These are phyloP conservation scores for Candida rishiriensis DNA, from an alignment of 805 yeast species.

Conservation along the genomic window DNA sequence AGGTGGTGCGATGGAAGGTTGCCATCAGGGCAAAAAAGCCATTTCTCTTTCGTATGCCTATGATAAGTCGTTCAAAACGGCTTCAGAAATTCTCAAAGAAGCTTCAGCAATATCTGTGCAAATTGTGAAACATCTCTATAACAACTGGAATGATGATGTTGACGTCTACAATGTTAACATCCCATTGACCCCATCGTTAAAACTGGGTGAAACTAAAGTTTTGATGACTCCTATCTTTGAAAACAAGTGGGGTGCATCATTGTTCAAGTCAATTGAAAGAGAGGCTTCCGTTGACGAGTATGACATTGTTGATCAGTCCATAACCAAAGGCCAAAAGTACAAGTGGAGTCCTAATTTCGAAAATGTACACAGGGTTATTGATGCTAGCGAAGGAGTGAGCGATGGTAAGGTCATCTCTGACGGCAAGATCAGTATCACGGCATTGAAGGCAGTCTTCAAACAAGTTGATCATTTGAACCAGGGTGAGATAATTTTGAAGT, in stretches of 20 bases:
- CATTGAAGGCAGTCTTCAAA: conserved; percentile 66
- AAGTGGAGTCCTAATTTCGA: conserved; percentile 84
- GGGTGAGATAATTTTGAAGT: conserved; percentile 57
- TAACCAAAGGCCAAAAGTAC: conserved; percentile 44
- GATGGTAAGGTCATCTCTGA: conserved; percentile 70
- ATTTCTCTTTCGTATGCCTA: conserved; percentile 89
- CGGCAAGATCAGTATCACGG: conserved; percentile 63
- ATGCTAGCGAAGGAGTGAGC: conserved; percentile 39
- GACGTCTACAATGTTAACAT: conserved; percentile 83
- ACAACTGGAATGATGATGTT: conserved; percentile 51
- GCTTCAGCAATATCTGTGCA: conserved; percentile 69
- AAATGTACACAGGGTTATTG: conserved; percentile 52
- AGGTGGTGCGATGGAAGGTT: conserved; percentile 96
- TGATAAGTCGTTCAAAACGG: conserved; percentile 43
- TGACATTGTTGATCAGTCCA: conserved; percentile 48
- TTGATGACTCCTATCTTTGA: conserved; percentile 74
- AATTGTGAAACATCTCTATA: conserved; percentile 53
- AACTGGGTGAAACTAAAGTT: conserved; percentile 54
- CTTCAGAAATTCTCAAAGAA: conserved; percentile 44
- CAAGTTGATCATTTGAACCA: conserved; percentile 39
- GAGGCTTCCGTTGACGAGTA: conserved; percentile 14
- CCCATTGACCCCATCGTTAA: conserved; percentile 59
- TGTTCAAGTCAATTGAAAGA: conserved; percentile 12
- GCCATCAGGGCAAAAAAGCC: conserved; percentile 62
- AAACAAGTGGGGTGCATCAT: conserved; percentile 62